Conservation (phyloP, 306 rosid genomes). For the Fragaria ananassa region DNA sequence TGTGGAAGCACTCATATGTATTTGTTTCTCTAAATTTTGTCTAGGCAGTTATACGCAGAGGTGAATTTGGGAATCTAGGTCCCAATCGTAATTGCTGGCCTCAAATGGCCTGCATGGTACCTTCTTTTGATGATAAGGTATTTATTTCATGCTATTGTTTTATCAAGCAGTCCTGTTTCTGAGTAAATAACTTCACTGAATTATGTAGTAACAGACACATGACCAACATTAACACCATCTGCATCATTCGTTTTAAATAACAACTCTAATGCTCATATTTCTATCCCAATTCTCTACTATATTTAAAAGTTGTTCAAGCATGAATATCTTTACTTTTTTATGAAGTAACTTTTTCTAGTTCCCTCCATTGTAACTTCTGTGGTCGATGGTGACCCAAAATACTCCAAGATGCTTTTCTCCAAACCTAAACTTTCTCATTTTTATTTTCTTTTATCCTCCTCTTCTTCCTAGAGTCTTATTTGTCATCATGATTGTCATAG, state of each 20-base stretch:
- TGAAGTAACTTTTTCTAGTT: not conserved
- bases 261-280: not conserved
- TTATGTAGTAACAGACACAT: not conserved
- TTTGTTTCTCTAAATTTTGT: constrained; percentile 29
- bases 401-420: not conserved
- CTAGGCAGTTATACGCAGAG: constrained; percentile 93
- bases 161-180: not conserved
- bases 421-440: not conserved
- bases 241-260: not conserved
- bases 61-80: constrained; percentile 69
- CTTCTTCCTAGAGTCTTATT: not conserved
- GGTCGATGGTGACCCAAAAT: not conserved
- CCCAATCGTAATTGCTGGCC: constrained; percentile 87
- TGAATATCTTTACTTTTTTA: not conserved
- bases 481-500: not conserved
- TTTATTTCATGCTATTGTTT: not conserved
- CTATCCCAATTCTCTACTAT: not conserved
- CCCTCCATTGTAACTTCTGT: not conserved
- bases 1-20: constrained; percentile 20
- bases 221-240: not conserved
- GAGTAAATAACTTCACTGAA: not conserved
- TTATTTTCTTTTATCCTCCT: not conserved
- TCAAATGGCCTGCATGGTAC: constrained; percentile 85
- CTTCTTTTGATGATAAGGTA: constrained; percentile 59
- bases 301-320: not conserved